Conservation (phyloP, 306 rosid genomes). For the Potentilla sterilis region DNA sequence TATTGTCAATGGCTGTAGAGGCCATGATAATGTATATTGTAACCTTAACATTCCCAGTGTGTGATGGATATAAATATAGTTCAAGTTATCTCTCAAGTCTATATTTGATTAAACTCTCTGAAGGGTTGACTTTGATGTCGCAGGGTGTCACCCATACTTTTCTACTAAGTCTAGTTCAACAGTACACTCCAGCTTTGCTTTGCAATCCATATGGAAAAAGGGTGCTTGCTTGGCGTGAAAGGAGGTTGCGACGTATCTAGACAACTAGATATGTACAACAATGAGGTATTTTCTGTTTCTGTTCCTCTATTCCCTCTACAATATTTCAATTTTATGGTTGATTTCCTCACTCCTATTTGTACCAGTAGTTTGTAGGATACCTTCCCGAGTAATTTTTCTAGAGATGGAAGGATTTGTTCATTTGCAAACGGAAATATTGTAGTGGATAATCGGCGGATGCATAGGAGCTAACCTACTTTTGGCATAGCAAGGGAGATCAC, state of each 20-base stretch:
- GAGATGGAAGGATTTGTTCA: neutral
- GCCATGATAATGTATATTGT: neutral
- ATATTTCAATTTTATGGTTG: neutral
- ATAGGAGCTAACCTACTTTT: slow-evolving; percentile 10
- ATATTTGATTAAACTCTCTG: neutral
- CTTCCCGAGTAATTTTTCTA: neutral
- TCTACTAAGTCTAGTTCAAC: slow-evolving; percentile 32
- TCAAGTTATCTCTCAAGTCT: neutral
- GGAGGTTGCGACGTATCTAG: slow-evolving; percentile 19
- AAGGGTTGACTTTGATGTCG: neutral
- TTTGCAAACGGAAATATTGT: neutral
- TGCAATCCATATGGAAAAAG: slow-evolving; percentile 47
- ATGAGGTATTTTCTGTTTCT: neutral
- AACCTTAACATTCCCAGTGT: neutral
- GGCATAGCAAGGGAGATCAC: slow-evolving; percentile 6
- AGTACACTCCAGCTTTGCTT: slow-evolving; percentile 32
- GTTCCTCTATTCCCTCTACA: neutral
- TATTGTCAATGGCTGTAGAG: neutral
- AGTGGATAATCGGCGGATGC: slow-evolving; percentile 7
- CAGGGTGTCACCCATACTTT: slow-evolving; percentile 31
- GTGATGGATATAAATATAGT: neutral
- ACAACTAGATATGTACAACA: neutral
- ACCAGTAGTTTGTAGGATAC: slow-evolving; percentile 1
- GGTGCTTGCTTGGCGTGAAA: slow-evolving; percentile 41
- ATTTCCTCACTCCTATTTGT: neutral